Percentiles rank a stretch among this genome's conserved stretches.
Conservation (phyloP, 371 early-diverging fungal genomes). For the Globomyces sp. region DNA sequence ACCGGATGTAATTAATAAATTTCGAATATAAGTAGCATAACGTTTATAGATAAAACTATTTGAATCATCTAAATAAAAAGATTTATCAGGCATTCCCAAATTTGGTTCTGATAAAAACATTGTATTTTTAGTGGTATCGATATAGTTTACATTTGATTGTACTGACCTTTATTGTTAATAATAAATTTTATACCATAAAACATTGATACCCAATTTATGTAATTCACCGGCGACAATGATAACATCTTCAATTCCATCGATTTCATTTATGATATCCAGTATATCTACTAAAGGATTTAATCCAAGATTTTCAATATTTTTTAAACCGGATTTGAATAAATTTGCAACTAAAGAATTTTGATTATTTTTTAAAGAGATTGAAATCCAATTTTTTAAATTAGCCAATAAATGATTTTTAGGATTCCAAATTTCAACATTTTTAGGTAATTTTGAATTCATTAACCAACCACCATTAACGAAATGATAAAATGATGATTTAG, state of each 20-base stretch:
- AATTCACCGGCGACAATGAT: not conserved
- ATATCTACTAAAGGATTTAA: slow-evolving; percentile 12
- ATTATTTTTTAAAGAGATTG: not conserved
- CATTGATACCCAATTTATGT: slow-evolving; percentile 13
- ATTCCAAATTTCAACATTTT: slow-evolving; percentile 20
- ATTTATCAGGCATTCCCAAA: not conserved
- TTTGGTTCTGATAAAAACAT: slow-evolving; percentile 18
- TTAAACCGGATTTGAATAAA: slow-evolving; percentile 15
- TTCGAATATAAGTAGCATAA: slow-evolving; percentile 1
- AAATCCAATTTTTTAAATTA: slow-evolving; percentile 9
- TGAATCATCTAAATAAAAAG: not conserved
- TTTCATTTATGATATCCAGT: not conserved
- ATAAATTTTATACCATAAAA: slow-evolving; percentile 1
- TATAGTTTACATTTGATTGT: slow-evolving; percentile 10
- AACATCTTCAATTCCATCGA: slow-evolving; percentile 6
- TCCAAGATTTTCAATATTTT: slow-evolving; percentile 19
- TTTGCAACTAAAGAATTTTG: slow-evolving; percentile 1
- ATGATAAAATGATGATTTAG: slow-evolving; percentile 19
- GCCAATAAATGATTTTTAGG: slow-evolving; percentile 9
- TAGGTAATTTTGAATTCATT: slow-evolving; percentile 18
- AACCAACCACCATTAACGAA: slow-evolving; percentile 21
- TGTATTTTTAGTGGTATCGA: slow-evolving; percentile 22
- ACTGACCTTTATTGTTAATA: not conserved
- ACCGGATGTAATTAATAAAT: not conserved
- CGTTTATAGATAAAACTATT: not conserved